Evolutionary conservation across 2,329 filamentous ascomycete genomes (phyloP), one percentile per base, ranked within the genome.

Genomic region (Pestalotiopsis sp.): DNA sequence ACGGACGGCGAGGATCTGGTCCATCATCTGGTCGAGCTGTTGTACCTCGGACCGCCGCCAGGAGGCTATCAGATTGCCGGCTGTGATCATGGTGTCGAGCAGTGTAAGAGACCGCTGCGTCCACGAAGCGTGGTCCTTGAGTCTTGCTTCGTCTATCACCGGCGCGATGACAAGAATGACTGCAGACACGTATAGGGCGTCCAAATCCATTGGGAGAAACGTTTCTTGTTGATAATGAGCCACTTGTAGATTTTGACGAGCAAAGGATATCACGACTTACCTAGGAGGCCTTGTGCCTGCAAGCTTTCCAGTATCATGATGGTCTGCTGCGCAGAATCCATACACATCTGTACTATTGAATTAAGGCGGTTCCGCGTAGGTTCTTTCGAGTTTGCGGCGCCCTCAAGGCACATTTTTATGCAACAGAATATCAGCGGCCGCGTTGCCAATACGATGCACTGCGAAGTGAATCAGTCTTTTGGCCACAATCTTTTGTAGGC

Each of bases 41-140:
- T 83, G 79, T 1, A 87, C 75, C 69, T 87, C 85, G 1, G 78
- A 77, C 58, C 81, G 78, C 12, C 82, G 79, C 49, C 83, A 83
- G 5, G 77, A 77, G 0, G 85, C 85, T 11, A 86, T 80, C 25
- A 59, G 25, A 27, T 68, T 68, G 4, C 67, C 67, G 13, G 56
- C 57, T 20, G 56, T 56, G 17, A 58, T 60, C 5, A 68, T 59
- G 4, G 58, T 56, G 31, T 66, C 58, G 7, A 68, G 56, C 2
- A 68, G 17, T 0, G 20, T 38, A 2, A 60, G 25, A 6, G 56
- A 58, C 9, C 56, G 52, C 38, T 60, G 52, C 6, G 61, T 49
- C 67, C 63, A 66, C 1, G 67, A 49, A n/a, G 27, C 38, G 14
- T 58, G 49, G 20, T 66, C 59, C 23, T 63, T 36, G 12, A 62